A percentile compares a stretch with the other conserved stretches of the same genome.
Conservation (phyloP, 163 green algal species). For the Scenedesmus sp. region DNA sequence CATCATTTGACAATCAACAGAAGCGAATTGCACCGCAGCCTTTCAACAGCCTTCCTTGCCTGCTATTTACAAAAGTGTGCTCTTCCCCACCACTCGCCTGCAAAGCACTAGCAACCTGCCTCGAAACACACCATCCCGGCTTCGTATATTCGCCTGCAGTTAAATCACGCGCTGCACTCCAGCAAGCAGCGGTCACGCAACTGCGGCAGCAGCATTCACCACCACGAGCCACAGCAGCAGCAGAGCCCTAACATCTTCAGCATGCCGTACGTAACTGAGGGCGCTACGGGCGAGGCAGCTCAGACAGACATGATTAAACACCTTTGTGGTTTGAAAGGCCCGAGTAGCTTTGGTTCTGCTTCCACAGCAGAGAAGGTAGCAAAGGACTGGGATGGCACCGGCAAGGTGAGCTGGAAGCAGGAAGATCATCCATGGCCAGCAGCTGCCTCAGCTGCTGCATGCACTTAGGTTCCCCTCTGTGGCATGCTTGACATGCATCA, state of each 20-base stretch:
- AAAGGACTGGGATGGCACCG: slow-evolving; percentile 47
- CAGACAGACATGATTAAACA: slow-evolving; percentile 18
- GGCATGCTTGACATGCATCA: slow-evolving; percentile 4
- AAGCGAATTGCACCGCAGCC: too few relatives aligned
- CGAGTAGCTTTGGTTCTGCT: slow-evolving; percentile 26
- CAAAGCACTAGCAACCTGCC: not conserved
- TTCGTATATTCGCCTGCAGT: not conserved
- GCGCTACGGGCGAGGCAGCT: not conserved
- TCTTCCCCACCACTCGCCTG: not conserved
- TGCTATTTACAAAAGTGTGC: not conserved
- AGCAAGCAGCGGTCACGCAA: not conserved
- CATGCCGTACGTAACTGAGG: slow-evolving; percentile 25
- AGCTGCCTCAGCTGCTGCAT: not conserved
- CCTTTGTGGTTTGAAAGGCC: slow-evolving; percentile 19
- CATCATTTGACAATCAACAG: too few relatives aligned
- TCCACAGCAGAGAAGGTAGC: slow-evolving; percentile 56
- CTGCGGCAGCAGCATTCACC: not conserved
- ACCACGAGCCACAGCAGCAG: not conserved
- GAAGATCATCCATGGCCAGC: not conserved
- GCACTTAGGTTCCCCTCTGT: too few relatives aligned
- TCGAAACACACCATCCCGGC: not conserved
- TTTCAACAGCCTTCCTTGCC: too few relatives aligned
- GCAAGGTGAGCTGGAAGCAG: slow-evolving; percentile 45
- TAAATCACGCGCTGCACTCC: not conserved
- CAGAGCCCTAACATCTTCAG: not conserved